Conservation (phyloP, 495 filamentous ascomycete species). For the Letharia columbiana region DNA sequence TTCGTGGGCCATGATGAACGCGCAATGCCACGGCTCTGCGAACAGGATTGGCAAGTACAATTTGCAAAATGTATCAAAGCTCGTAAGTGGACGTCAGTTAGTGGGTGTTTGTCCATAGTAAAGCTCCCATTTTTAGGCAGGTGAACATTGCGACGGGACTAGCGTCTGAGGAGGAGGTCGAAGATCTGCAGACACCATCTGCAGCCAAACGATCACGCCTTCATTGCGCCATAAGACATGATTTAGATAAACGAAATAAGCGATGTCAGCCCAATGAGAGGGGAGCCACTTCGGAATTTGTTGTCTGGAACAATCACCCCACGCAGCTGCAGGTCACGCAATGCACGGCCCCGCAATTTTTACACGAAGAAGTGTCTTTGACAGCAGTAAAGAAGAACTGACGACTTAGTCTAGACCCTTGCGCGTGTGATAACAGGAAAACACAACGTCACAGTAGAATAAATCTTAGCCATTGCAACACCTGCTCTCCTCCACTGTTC, state of each 20-base stretch:
- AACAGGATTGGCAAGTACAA: background rate
- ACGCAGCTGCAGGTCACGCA: conserved; percentile 4
- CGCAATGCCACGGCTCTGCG: background rate
- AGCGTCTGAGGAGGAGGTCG: background rate
- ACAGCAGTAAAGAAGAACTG: background rate
- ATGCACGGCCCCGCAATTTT: background rate
- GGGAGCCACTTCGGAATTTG: background rate
- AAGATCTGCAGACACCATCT: background rate
- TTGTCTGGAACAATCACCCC: background rate
- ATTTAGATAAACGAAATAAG: background rate
- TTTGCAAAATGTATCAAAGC: conserved; percentile 1
- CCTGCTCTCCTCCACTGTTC: background rate
- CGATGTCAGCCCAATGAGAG: background rate
- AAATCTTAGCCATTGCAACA: background rate
- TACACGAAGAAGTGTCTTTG: background rate
- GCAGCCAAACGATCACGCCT: conserved; percentile 2
- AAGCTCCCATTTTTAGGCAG: background rate
- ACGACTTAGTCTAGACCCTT: background rate
- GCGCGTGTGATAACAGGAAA: background rate
- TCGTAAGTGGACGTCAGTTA: background rate
- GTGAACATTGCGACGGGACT: background rate
- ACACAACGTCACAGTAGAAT: background rate
- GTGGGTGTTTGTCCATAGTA: background rate
- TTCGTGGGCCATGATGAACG: conserved; percentile 20
- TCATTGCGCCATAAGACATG: conserved; percentile 2